These are phyloP conservation scores for Exsudoporus floridanus DNA, from an alignment of 1,284 basidiomycete genomes.

Conservation along the genomic window DNA sequence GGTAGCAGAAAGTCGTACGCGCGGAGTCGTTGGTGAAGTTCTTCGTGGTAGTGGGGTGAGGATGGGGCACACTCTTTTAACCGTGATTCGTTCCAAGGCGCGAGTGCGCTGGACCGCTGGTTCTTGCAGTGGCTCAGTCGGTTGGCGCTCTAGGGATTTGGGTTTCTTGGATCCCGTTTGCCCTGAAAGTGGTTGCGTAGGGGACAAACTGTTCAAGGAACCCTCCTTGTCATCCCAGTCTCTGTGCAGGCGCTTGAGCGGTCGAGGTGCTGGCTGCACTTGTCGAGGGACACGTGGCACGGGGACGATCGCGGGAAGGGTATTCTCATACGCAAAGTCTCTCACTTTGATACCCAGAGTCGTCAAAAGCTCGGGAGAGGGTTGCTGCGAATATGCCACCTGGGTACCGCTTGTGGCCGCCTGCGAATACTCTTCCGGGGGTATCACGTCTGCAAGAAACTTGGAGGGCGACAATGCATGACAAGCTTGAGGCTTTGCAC, in stretches of 20 bases:
- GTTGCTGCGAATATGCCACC: constrained; percentile 32
- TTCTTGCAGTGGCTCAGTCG: constrained; percentile 50
- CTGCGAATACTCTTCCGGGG: constrained; percentile 21
- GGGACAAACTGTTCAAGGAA: background rate
- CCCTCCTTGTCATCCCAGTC: constrained; percentile 33
- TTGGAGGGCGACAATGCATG: constrained; percentile 21
- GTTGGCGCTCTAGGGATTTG: constrained; percentile 41
- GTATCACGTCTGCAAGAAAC: constrained; percentile 14
- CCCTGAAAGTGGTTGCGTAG: constrained; percentile 10
- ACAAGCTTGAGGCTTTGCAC: constrained; percentile 33
- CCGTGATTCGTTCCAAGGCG: constrained; percentile 18
- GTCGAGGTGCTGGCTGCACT: constrained; percentile 42
- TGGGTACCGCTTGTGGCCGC: constrained; percentile 6
- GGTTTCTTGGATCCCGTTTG: constrained; percentile 27
- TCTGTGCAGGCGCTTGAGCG: constrained; percentile 40
- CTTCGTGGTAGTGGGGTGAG: constrained; percentile 6
- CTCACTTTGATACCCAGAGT: constrained; percentile 61
- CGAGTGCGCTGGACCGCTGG: constrained; percentile 14
- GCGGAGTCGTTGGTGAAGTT: constrained; percentile 3
- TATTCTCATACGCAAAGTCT: constrained; percentile 71
- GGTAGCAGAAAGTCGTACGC: constrained; percentile 13
- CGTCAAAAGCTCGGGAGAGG: constrained; percentile 40
- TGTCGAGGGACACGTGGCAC: constrained; percentile 45
- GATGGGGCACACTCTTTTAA: constrained; percentile 22
- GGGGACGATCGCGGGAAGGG: constrained; percentile 55